These are phyloP conservation scores for Myriosclerotinia duriaeana DNA, from an alignment of 2,329 filamentous ascomycete genomes.

Conservation along the genomic window DNA sequence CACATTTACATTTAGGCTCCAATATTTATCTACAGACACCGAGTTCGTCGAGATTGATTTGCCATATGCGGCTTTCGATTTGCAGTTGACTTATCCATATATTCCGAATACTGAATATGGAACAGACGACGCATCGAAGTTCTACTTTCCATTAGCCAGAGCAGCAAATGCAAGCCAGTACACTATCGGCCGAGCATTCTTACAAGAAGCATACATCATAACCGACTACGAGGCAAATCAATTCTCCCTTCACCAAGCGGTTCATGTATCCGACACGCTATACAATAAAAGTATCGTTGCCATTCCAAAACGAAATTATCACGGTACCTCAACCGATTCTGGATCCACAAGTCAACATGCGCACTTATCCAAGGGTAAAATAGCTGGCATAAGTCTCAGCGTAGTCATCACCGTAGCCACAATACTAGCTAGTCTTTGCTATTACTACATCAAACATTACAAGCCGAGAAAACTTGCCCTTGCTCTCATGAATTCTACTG, in stretches of 20 bases:
- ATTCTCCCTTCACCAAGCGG: slow-evolving; percentile 40
- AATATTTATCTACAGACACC: slow-evolving; percentile 42
- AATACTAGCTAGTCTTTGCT: slow-evolving; percentile 22
- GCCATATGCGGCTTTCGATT: slow-evolving; percentile 41
- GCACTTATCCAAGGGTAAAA: slow-evolving; percentile 30
- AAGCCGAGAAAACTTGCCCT: neutral
- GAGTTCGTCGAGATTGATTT: slow-evolving; percentile 47
- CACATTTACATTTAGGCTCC: slow-evolving; percentile 53
- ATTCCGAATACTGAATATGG: slow-evolving; percentile 50
- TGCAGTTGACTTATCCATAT: slow-evolving; percentile 36
- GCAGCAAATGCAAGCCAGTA: slow-evolving; percentile 38
- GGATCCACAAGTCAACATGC: neutral
- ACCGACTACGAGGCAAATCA: slow-evolving; percentile 40
- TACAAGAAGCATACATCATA: slow-evolving; percentile 43
- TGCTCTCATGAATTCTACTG: neutral
- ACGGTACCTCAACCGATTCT: too few species aligned
- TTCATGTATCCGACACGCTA: slow-evolving; percentile 34
- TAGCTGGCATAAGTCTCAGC: slow-evolving; percentile 35
- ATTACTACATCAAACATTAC: neutral
- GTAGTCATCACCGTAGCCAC: slow-evolving; percentile 12
- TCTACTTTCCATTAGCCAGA: slow-evolving; percentile 43
- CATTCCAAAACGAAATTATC: slow-evolving; percentile 23
- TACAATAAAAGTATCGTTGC: slow-evolving; percentile 33
- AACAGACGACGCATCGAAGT: slow-evolving; percentile 38
- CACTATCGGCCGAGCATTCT: slow-evolving; percentile 41